Base-by-base conservation (phyloP, 495 filamentous ascomycete genomes). In the Parachaetomium inaequale region DNA sequence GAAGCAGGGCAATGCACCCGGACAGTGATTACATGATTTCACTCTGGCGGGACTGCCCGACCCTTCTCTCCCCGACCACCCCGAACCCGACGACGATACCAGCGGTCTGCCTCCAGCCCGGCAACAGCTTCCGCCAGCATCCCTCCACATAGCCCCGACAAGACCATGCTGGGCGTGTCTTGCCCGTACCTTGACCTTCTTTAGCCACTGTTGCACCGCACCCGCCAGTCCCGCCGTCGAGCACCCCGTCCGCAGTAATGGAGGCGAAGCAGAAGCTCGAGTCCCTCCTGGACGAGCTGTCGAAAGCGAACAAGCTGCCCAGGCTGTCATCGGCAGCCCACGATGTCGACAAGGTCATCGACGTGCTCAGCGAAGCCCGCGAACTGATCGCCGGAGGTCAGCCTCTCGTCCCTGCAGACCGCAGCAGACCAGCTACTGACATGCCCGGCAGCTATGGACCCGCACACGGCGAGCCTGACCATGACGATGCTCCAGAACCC, bases 401-500 rank as follows among this genome's bases (percentile, higher is more conserved):
- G 72, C 8, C 21, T 11, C 11, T 28, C 8, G 2, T 25, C 26
- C 36, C 58, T 17, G 14, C 21, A 29, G 23, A 46, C 8, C 12
- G n/a, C 19, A 42, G 7, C 4, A 51, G 38, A 46, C 38, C 14
- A 21, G n/a, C 23, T 23, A 29, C 31, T 47, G 45, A 58, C 31
- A 28, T 54, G 38, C 31, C 4, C 14, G 19, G 7, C 59, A 74
- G 74, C 70, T 19, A 65, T 74, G 85, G 91, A 95, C 66, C 86
- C 91, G 8, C 83, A 83, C 51, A 83, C 83, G 32, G 83, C 89
- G 12, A 82, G 85, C 7, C 74, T 89, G 28, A 89, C 85, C 19
- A 78, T 98, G 34, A 87, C 88, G 3, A 94, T 89, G 70, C 85
- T 95, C 11, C 92, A 96, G 67, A 92, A 86, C 64, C 88, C 92